Base-by-base conservation (phyloP, 768 basidiomycete species). In the Crucibulum laeve region DNA sequence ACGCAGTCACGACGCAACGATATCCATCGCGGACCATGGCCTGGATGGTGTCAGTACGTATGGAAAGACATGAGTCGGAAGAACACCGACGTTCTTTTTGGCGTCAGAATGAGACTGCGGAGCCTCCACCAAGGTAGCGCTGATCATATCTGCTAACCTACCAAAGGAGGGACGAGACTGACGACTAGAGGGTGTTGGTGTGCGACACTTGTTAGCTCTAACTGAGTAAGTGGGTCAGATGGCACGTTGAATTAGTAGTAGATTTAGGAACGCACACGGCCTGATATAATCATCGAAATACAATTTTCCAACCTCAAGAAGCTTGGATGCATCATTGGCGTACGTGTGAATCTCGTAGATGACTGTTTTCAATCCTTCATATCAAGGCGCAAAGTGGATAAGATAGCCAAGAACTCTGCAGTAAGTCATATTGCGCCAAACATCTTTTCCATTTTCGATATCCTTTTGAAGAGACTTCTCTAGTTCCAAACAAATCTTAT, bases 21-120 rank as follows among this genome's bases (percentile, higher is more conserved):
- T 44, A 60, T 5, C 44, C 52, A 28, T 65, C 62, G 25, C 63
- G 59, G 40, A 55, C 30, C 3, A 63, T 45, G 35, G 64, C 59
- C 64, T 62, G 40, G n/a, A 7, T n/a, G n/a, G 28, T 30, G n/a
- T 30, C n/a, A 30, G n/a, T 30, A n/a, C 7, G 28, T n/a, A 30
- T n/a, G 28, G 28, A 30, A 30, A 30, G 28, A 30, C 8, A 30
- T n/a, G n/a, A n/a, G n/a, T n/a, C n/a, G n/a, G 28, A n/a, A 30
- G 8, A 30, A 30, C 8, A 30, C 28, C 28, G 28, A 30, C 28
- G n/a, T 25, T 24, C 30, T 47, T 48, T 48, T 51, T 58, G 37
- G 59, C 53, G 8, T 24, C 36, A 38, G 38, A 17, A 48, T 51
- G 52, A 25, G 41, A 37, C 35, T 50, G 53, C 44, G 52, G 46